Base-by-base conservation (phyloP, 2,329 filamentous ascomycete species). In the Nemania bipapillata region DNA sequence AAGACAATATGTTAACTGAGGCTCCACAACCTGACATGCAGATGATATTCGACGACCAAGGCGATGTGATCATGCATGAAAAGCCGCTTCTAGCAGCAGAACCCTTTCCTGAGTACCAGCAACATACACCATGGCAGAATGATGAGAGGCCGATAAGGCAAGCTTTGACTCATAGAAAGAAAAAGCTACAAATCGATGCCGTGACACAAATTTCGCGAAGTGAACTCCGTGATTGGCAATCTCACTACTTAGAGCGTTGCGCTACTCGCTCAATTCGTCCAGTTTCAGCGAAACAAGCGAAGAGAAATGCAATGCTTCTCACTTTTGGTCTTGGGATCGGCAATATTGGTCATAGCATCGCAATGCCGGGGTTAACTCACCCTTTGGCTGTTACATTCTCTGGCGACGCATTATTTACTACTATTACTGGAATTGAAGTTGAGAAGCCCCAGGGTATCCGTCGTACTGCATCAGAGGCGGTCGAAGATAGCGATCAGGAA, bases 201-300 rank as follows among this genome's bases (percentile, higher is more conserved):
- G 72, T 74, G 32, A 80, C 80, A 17, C 76, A 78, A 20, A 30
- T 86, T 9, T 74, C 81, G 9, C 74, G 79, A 65, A 73, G 70
- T 12, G 78, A 80, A 59, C 75, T 85, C 55, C 80, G 78, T 63
- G 63, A 70, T 4, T 86, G 84, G 85, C 75, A 78, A 59, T 63
- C 71, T 1, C 74, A 83, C 47, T 87, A 87, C 64, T 67, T 82
- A 7, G 70, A 77, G 11, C 90, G 89, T 71, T 94, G 77, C 72
- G 20, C 71, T 70, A 11, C 57, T 15, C 45, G 75, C 69, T 63
- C 79, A 79, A 60, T 68, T 65, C 62, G 74, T 50, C 70, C 73
- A 7, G 74, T 76, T 37, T 79, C 79, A 0, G 54, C 66, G 11
- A 72, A 77, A 2, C 80, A 83, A 70, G 81, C 84, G n/a, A 83